Conservation (phyloP, 2,329 filamentous ascomycete genomes). For the Trichoderma brevicompactum region DNA sequence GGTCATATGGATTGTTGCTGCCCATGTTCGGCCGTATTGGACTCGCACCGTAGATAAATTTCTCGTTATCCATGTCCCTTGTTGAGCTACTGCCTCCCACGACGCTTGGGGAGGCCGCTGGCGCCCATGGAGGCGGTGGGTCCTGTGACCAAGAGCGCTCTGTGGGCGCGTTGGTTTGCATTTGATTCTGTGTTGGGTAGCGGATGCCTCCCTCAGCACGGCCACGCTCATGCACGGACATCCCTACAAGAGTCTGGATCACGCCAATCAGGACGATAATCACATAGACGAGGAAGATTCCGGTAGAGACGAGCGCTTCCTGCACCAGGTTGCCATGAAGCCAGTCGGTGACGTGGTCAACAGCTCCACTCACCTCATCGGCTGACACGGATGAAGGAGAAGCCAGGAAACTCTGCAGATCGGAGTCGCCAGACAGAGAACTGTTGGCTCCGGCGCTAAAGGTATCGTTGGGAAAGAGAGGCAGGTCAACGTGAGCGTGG, state of each 20-base stretch:
- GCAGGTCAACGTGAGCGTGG: conserved; percentile 81
- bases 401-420: conserved; percentile 74
- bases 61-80: conserved; percentile 8
- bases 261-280: conserved; percentile 77
- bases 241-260: conserved; percentile 65
- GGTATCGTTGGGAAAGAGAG: conserved; percentile 75
- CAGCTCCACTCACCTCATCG: conserved; percentile 79
- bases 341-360: conserved; percentile 69
- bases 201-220: conserved; percentile 58
- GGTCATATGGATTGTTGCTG: conserved; percentile 25
- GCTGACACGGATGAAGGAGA: conserved; percentile 72
- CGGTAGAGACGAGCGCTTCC: conserved; percentile 79
- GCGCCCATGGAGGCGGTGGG: conserved; percentile 21
- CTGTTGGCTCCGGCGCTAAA: conserved; percentile 79
- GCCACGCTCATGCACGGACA: conserved; percentile 61
- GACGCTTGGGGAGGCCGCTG: background rate
- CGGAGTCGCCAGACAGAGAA: conserved; percentile 60
- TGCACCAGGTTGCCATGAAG: conserved; percentile 70
- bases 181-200: conserved; percentile 41
- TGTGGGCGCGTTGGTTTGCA: conserved; percentile 35
- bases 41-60: conserved; percentile 20
- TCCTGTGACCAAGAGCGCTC: conserved; percentile 21
- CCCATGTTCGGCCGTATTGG: background rate
- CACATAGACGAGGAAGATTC: conserved; percentile 76
- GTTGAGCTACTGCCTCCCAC: background rate